A percentile compares a stretch with the other conserved stretches of the same genome.
phyloP scores from a whole-genome alignment of 2,329 filamentous ascomycete genomes.

The Incumbomyces lentus region DNA sequence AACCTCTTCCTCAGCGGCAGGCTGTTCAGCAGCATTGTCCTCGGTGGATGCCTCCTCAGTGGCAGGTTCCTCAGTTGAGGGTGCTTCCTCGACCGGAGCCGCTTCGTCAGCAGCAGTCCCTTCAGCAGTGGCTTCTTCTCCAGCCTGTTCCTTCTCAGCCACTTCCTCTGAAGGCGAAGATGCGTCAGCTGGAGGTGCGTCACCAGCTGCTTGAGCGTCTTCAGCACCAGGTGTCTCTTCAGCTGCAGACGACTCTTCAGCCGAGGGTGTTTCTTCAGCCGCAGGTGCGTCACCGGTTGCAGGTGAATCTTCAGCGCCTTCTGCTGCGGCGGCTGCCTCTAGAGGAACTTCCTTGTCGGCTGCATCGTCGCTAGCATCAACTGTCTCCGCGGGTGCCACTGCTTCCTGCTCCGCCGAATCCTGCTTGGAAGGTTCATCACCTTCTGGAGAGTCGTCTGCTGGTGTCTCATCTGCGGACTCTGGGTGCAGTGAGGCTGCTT shows the following conservation, averaged over 20 bases:
- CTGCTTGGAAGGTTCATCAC: constrained; percentile 6
- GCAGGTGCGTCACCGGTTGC: too few relatives aligned
- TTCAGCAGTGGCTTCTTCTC: neutral
- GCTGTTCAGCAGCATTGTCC: neutral
- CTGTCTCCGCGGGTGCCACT: constrained; percentile 15
- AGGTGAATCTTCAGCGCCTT: too few relatives aligned
- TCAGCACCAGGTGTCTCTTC: too few relatives aligned
- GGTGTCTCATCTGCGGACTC: neutral
- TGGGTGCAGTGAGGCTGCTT: neutral
- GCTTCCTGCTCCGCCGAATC: constrained; percentile 18
- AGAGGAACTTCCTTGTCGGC: neutral
- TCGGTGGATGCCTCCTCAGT: neutral
- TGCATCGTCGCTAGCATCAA: neutral
- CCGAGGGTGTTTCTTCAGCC: too few relatives aligned
- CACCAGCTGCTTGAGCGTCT: too few relatives aligned
- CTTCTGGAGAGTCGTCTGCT: neutral
- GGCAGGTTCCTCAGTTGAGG: neutral
- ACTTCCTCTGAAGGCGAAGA: too few relatives aligned
- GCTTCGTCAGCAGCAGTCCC: neutral
- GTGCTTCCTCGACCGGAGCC: constrained; percentile 3
- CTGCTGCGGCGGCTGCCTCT: neutral
- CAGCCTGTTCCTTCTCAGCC: constrained; percentile 4
- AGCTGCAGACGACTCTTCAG: too few relatives aligned
- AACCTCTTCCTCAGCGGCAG: constrained; percentile 4
- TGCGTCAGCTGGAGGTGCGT: too few relatives aligned